Conservation (phyloP, 2,329 filamentous ascomycete species). For the Colletotrichum echinochloae region DNA sequence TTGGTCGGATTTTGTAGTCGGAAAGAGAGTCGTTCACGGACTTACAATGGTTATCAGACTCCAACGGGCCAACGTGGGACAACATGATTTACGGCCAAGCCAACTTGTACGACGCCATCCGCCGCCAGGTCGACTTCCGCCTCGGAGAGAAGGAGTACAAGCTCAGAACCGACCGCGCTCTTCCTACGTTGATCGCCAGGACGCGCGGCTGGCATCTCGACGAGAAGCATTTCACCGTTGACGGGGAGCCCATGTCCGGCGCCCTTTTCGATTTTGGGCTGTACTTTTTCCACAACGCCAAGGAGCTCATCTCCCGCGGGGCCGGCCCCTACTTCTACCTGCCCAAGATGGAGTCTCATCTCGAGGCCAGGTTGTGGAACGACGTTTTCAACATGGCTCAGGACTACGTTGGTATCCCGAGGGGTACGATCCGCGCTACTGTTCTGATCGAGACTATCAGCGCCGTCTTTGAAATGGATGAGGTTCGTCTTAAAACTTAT, state of each 20-base stretch:
- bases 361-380: slow-evolving; percentile 92
- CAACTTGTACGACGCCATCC: slow-evolving; percentile 90
- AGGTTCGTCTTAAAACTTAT: slow-evolving; percentile 53
- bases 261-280: slow-evolving; percentile 90
- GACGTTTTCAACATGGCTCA: slow-evolving; percentile 91
- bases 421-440: slow-evolving; percentile 87
- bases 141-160: slow-evolving; percentile 91
- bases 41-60: slow-evolving; percentile 61
- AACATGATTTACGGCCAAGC: slow-evolving; percentile 95
- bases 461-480: slow-evolving; percentile 94
- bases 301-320: slow-evolving; percentile 81
- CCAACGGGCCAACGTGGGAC: slow-evolving; percentile 89
- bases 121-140: slow-evolving; percentile 89
- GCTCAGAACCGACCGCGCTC: slow-evolving; percentile 82
- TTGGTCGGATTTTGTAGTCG: background rate
- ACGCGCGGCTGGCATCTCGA: slow-evolving; percentile 92
- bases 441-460: slow-evolving; percentile 93
- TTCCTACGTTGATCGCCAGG: slow-evolving; percentile 85
- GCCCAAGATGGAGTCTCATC: slow-evolving; percentile 91
- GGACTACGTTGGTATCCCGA: slow-evolving; percentile 83
- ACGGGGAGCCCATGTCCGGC: slow-evolving; percentile 87
- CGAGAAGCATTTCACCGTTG: slow-evolving; percentile 91
- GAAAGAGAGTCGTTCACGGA: background rate
- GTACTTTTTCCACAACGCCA: slow-evolving; percentile 94
- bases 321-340: slow-evolving; percentile 91